Base-by-base conservation (phyloP, 371 early-diverging fungal species). In the Mortierella sp. region DNA sequence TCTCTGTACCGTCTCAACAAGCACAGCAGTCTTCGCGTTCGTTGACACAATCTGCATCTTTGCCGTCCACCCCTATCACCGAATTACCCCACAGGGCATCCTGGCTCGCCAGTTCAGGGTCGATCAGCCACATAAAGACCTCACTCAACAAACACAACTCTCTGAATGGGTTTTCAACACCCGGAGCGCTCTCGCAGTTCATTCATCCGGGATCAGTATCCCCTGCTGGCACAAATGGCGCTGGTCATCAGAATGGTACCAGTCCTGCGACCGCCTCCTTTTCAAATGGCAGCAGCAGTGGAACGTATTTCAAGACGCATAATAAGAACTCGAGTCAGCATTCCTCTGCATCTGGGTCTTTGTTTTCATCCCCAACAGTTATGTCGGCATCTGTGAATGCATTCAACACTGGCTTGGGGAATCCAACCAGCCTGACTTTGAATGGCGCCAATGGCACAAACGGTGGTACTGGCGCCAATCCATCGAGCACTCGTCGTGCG, bases 331-430 rank as follows among this genome's bases (percentile, higher is more conserved):
- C 64, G 7, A 67, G 69, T 28, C 73, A 73, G 39, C 73, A 73
- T 17, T 68, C 72, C 0, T 57, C 72, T 1, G 30, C 69, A 3
- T 59, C 76, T 3, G 75, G 75, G 32, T 60, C 76, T 0, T 32
- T 75, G 23, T 75, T 68, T 46, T 75, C 76, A 6, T 60, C 76
- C 0, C 69, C 76, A 11, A 64, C 69, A 8, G 69, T 68, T 19
- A 69, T 75, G 61, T 75, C 76, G 9, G 76, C 76, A 12, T 75
- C 76, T 9, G 76, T 75, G 27, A 75, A 68, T 30, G 69, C 69
- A 12, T 75, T 75, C 42, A 75, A 75, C 43, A 58, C 69, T 34
- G 69, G 76, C 0, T 60, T 75, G 4, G 76, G 76, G 7, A 75
- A 64, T 24, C 63, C 64, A 12, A 64, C 67, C 23, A 71, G 50